Evolutionary conservation across 2,329 filamentous ascomycete genomes (phyloP).

Genomic region (Rhytidhysteron rufulum): DNA sequence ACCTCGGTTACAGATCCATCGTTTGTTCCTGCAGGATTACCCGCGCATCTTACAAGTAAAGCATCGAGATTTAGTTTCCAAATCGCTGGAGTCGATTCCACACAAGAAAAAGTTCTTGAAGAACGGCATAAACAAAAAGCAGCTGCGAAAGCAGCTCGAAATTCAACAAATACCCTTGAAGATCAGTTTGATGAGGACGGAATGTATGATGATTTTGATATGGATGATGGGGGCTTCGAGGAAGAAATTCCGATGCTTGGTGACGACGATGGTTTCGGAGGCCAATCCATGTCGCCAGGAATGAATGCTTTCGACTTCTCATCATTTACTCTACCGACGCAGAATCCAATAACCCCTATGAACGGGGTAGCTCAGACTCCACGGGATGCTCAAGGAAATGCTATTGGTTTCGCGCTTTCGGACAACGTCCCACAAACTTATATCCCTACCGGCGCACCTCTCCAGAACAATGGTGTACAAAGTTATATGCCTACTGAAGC

Average conservation of each 20-base stretch:
- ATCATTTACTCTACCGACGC: slow-evolving; percentile 20
- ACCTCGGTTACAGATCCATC: slow-evolving; percentile 34
- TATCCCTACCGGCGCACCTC: slow-evolving; percentile 5
- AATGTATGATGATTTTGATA: slow-evolving; percentile 3
- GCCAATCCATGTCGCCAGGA: slow-evolving; percentile 22
- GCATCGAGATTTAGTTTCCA: slow-evolving; percentile 81
- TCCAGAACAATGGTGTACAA: slow-evolving; percentile 5
- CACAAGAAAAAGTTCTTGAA: slow-evolving; percentile 65
- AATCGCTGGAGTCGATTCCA: slow-evolving; percentile 65
- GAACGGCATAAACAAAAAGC: slow-evolving; percentile 67
- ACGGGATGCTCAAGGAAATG: slow-evolving; percentile 25
- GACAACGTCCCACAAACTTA: slow-evolving; percentile 15
- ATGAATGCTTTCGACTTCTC: slow-evolving; percentile 33
- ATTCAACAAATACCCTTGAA: slow-evolving; percentile 32
- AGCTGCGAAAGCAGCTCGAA: slow-evolving; percentile 49
- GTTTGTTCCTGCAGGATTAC: slow-evolving; percentile 34
- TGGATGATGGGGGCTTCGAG: slow-evolving; percentile 60
- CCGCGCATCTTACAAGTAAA: slow-evolving; percentile 55
- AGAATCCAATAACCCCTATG: slow-evolving; percentile 19
- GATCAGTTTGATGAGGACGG: slow-evolving; percentile 33
- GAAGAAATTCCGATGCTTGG: slow-evolving; percentile 53
- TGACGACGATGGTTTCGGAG: slow-evolving; percentile 27
- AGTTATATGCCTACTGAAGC: slow-evolving; percentile 8
- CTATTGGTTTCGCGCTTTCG: slow-evolving; percentile 31
- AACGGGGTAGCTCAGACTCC: slow-evolving; percentile 22